phyloP scores from a whole-genome alignment of 169 alveolate genomes.

The Plasmodium adleri region DNA sequence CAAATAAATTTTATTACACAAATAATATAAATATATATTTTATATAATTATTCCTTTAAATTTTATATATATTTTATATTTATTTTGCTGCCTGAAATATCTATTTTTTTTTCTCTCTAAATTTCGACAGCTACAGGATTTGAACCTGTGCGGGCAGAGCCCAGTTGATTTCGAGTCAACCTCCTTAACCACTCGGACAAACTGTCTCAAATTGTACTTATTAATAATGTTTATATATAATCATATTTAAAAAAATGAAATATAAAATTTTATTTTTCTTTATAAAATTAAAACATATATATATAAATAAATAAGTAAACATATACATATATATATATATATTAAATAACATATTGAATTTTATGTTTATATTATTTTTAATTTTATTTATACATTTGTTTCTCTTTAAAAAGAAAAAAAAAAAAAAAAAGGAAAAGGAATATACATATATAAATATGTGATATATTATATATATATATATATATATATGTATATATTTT shows the following conservation, averaged over 20 bases:
- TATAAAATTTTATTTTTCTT: too few species aligned
- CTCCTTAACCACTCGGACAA: slow-evolving; percentile 93
- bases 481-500: too few species aligned
- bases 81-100: not conserved
- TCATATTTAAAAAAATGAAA: too few species aligned
- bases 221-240: too few species aligned
- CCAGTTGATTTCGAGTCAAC: slow-evolving; percentile 93
- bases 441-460: too few species aligned
- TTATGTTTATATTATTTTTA: too few species aligned
- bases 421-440: not conserved
- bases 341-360: not conserved
- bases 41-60: too few species aligned
- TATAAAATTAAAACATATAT: not conserved
- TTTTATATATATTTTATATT: not conserved
- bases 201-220: slow-evolving; percentile 78
- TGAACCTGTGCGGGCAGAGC: slow-evolving; percentile 99
- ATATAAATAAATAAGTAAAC: not conserved
- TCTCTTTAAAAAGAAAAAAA: not conserved
- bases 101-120: not conserved
- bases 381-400: too few species aligned
- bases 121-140: slow-evolving; percentile 97
- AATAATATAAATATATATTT: too few species aligned
- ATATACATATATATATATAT: not conserved
- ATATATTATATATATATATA: too few species aligned
- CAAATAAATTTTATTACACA: too few species aligned